Conservation (phyloP, 306 rosid species). For the Sicyos baderoa region DNA sequence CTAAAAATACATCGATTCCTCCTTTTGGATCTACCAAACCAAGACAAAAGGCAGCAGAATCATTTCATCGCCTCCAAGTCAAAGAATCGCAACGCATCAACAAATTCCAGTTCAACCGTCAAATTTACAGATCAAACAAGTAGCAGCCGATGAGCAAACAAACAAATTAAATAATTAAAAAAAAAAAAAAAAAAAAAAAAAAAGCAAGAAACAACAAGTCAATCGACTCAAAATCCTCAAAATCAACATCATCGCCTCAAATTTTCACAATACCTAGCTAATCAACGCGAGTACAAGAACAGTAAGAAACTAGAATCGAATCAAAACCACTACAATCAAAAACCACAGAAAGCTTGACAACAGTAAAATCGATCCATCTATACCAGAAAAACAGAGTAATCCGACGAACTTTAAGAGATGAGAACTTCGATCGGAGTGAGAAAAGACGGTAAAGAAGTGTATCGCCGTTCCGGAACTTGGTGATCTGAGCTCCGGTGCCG, state of each 20-base stretch:
- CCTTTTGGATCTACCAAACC: slow-evolving; percentile 6
- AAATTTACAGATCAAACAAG: slow-evolving; percentile 13
- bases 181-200: not conserved
- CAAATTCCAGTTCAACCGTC: not conserved
- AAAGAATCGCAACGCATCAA: not conserved
- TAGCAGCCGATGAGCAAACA: not conserved
- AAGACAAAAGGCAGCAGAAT: not conserved
- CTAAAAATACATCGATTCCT: not conserved
- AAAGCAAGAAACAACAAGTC: not conserved
- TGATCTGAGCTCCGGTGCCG: slow-evolving; percentile 22
- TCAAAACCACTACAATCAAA: not conserved
- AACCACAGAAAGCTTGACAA: not conserved
- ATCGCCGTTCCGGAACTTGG: not conserved
- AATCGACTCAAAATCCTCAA: no score
- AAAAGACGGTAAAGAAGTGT: not conserved
- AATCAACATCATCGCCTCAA: slow-evolving; percentile 9
- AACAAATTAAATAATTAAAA: not conserved
- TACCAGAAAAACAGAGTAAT: slow-evolving; percentile 13
- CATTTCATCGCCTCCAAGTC: not conserved
- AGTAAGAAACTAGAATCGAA: not conserved
- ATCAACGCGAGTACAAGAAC: not conserved
- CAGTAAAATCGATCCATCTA: slow-evolving; percentile 6
- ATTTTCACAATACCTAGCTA: slow-evolving; percentile 2
- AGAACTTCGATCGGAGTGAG: not conserved
- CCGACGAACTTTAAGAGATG: not conserved